phyloP scores from a whole-genome alignment of 2,329 filamentous ascomycete genomes.

The Penicillium hordei region DNA sequence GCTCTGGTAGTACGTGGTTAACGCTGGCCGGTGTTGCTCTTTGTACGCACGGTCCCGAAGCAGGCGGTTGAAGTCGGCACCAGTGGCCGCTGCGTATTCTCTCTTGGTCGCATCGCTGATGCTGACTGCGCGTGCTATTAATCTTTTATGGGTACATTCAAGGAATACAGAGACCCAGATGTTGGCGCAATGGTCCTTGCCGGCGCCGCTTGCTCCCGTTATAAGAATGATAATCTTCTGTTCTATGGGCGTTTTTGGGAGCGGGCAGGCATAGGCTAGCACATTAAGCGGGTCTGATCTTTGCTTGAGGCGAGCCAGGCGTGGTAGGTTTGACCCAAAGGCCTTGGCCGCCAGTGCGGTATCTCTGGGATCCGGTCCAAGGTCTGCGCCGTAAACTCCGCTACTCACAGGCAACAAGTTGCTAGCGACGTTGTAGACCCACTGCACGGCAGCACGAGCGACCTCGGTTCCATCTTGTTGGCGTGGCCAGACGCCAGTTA shows the following conservation, averaged over 20 bases:
- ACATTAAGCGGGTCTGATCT: slow-evolving; percentile 52
- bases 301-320: slow-evolving; percentile 54
- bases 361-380: slow-evolving; percentile 63
- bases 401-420: slow-evolving; percentile 52
- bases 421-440: slow-evolving; percentile 57
- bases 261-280: slow-evolving; percentile 57
- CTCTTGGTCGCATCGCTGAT: slow-evolving; percentile 60
- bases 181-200: slow-evolving; percentile 61
- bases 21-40: slow-evolving; percentile 55
- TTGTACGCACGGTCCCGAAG: slow-evolving; percentile 60
- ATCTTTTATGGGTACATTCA: slow-evolving; percentile 17
- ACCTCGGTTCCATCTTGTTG: slow-evolving; percentile 40
- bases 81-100: slow-evolving; percentile 54
- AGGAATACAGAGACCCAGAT: slow-evolving; percentile 52
- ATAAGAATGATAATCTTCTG: slow-evolving; percentile 58
- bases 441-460: slow-evolving; percentile 45
- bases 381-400: slow-evolving; percentile 61
- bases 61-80: slow-evolving; percentile 51
- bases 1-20: slow-evolving; percentile 54
- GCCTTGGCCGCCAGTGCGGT: slow-evolving; percentile 51
- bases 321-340: slow-evolving; percentile 57
- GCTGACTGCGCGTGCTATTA: slow-evolving; percentile 49
- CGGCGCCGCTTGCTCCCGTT: slow-evolving; percentile 51
- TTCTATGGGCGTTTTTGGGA: slow-evolving; percentile 40
- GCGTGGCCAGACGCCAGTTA: slow-evolving; percentile 63